Evolutionary conservation across 2,329 filamentous ascomycete species (phyloP).

Genomic region (Alternaria longipes): DNA sequence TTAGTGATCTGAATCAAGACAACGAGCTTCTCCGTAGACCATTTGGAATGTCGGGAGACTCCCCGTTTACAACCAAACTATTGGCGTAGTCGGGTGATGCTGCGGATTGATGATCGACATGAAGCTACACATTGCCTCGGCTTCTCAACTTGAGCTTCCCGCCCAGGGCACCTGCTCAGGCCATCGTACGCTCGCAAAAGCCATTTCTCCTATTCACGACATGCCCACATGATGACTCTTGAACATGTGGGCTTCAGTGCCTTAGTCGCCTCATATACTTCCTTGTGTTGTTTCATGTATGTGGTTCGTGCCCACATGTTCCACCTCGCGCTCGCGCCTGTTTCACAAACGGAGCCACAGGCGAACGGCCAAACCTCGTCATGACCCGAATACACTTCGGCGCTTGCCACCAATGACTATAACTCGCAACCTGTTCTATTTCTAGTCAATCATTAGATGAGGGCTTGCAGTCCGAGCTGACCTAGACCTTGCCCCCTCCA

Average conservation of each 20-base stretch:
- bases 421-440: constrained; percentile 25
- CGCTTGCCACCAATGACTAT: constrained; percentile 14
- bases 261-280: constrained; percentile 22
- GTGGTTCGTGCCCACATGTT: constrained; percentile 23
- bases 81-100: not conserved
- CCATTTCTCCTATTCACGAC: constrained; percentile 1
- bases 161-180: not conserved
- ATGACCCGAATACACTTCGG: constrained; percentile 25
- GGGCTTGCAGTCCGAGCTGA: constrained; percentile 17
- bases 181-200: constrained; percentile 17
- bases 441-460: constrained; percentile 21
- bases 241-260: not conserved
- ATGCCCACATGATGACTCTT: constrained; percentile 18
- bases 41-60: not conserved
- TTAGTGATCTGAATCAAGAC: not conserved
- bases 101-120: constrained; percentile 8
- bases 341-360: constrained; percentile 24
- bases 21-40: not conserved
- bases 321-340: constrained; percentile 16
- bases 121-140: constrained; percentile 16
- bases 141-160: constrained; percentile 9
- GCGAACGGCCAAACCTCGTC: constrained; percentile 22
- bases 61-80: not conserved
- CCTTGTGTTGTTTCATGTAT: constrained; percentile 24
- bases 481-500: constrained; percentile 22